phyloP scores from a whole-genome alignment of 306 rosid species.

The Geum urbanum region DNA sequence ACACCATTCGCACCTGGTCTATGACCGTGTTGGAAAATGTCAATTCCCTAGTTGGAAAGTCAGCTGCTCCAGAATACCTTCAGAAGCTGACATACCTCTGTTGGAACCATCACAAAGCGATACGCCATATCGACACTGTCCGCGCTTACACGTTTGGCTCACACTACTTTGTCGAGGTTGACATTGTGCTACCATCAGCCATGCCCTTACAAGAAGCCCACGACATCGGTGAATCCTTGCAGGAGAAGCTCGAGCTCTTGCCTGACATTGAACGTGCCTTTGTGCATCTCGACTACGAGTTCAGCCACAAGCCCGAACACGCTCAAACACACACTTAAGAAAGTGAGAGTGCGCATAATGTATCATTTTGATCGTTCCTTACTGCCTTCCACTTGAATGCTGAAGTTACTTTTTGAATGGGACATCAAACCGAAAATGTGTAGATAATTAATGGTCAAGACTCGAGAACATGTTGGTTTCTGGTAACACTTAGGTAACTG shows the following conservation, averaged over 20 bases:
- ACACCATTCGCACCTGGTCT: conserved; percentile 95
- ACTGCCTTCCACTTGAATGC: not conserved
- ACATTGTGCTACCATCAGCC: conserved; percentile 73
- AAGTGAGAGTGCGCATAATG: conserved; percentile 11
- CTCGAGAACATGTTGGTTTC: not conserved
- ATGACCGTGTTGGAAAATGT: conserved; percentile 92
- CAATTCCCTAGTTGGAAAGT: conserved; percentile 80
- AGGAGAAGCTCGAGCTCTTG: conserved; percentile 81
- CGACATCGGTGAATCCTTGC: conserved; percentile 85
- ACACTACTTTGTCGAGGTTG: conserved; percentile 96
- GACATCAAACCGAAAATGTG: not conserved
- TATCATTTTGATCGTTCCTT: not conserved
- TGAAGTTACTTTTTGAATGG: not conserved
- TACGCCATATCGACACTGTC: conserved; percentile 83
- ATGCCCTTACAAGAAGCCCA: conserved; percentile 94
- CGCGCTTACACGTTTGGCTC: conserved; percentile 94
- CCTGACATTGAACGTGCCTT: conserved; percentile 94
- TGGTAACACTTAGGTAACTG: not conserved
- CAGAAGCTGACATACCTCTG: conserved; percentile 93
- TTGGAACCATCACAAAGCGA: conserved; percentile 91
- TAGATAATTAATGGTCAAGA: not conserved
- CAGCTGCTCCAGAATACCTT: conserved; percentile 88
- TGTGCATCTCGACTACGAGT: conserved; percentile 94
- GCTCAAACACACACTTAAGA: conserved; percentile 55
- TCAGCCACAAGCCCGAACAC: conserved; percentile 92